Evolutionary conservation across 768 basidiomycete genomes (phyloP).

Genomic region (Podaxis sp.): DNA sequence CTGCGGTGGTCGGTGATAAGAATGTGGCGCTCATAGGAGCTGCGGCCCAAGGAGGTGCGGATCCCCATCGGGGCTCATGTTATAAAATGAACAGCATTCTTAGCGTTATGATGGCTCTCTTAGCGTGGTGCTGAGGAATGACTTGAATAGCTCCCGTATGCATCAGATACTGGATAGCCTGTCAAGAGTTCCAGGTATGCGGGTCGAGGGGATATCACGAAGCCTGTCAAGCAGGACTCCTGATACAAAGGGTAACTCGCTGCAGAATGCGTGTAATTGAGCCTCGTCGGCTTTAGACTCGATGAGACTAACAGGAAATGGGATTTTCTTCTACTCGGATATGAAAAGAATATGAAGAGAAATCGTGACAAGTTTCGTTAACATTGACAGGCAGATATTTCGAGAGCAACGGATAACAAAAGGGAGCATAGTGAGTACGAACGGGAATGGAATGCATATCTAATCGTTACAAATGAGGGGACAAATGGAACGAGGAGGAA

Average conservation of each 20-base stretch:
- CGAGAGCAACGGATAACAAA: slow-evolving; percentile 32
- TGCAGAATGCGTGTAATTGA: not conserved
- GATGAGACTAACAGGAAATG: not conserved
- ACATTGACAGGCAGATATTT: slow-evolving; percentile 25
- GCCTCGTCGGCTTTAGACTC: not conserved
- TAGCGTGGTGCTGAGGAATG: not conserved
- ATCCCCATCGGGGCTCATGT: not conserved
- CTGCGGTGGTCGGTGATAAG: not conserved
- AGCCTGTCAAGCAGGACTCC: too few species aligned
- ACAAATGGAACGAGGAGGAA: slow-evolving; percentile 19
- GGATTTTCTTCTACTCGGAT: slow-evolving; percentile 11
- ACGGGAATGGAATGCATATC: slow-evolving; percentile 52
- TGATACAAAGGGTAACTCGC: not conserved
- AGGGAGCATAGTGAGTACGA: slow-evolving; percentile 29
- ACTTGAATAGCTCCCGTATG: not conserved
- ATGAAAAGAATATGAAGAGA: slow-evolving; percentile 3
- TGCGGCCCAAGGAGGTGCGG: not conserved
- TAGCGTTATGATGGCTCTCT: not conserved
- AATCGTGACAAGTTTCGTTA: slow-evolving; percentile 20
- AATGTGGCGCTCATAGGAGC: not conserved
- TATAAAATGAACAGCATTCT: not conserved
- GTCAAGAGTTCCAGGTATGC: not conserved
- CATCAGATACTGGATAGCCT: not conserved
- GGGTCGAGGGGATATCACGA: not conserved
- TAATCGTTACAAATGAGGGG: slow-evolving; percentile 65